A percentile compares a stretch with the other conserved stretches of the same genome.
These are phyloP conservation scores for Naegleria fowleri DNA, from an alignment of 208 protist genomes.

Conservation along the genomic window DNA sequence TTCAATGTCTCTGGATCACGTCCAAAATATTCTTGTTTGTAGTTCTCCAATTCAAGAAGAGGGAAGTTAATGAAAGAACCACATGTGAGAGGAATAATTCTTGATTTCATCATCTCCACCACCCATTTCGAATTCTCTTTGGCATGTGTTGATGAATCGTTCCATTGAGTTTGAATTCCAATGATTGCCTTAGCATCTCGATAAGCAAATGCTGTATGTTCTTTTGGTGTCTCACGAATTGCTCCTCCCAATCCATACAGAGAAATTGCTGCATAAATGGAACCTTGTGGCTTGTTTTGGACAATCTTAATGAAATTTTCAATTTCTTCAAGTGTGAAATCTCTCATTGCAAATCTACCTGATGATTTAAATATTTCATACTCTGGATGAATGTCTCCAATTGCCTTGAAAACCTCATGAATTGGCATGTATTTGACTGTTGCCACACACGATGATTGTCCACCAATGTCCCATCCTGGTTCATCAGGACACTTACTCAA, in stretches of 20 bases:
- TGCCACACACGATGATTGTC: not conserved
- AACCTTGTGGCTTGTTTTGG: not conserved
- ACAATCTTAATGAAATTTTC: not conserved
- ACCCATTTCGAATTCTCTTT: not conserved
- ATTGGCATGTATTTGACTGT: not conserved
- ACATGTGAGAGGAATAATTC: not conserved
- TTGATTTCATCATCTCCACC: not conserved
- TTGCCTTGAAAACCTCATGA: not conserved
- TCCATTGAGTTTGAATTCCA: not conserved
- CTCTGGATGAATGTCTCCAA: not conserved
- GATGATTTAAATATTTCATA: not conserved
- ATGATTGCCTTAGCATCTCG: not conserved
- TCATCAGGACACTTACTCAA: not conserved
- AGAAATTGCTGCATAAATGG: not conserved
- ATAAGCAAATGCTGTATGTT: not conserved
- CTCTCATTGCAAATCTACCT: not conserved
- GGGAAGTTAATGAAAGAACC: not conserved
- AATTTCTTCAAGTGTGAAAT: not conserved
- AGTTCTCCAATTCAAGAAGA: not conserved
- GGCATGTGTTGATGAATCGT: not conserved
- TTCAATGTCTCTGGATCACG: not conserved
- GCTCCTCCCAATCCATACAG: not conserved
- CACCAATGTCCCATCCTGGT: not conserved
- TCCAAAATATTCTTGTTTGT: not conserved
- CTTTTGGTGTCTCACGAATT: not conserved